Evolutionary conservation across 2,329 filamentous ascomycete species (phyloP).

Genomic region (Phialophora chinensis): DNA sequence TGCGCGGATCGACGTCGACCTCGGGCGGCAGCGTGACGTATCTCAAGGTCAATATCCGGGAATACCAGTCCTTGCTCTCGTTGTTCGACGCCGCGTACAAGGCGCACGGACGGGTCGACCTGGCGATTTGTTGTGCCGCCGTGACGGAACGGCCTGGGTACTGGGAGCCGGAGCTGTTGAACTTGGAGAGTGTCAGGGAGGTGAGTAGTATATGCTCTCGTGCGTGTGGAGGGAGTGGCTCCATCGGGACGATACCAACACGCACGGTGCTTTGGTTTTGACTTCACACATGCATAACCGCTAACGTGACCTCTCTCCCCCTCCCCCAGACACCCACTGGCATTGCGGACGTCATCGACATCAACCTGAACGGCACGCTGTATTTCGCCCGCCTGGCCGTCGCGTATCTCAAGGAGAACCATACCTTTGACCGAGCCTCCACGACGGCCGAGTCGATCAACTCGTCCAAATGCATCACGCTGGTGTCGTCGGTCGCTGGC

Average conservation of each 20-base stretch:
- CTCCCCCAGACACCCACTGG: conserved; percentile 29
- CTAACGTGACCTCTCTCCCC: not conserved
- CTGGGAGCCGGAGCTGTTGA: conserved; percentile 34
- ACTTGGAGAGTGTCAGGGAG: conserved; percentile 33
- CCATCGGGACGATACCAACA: not conserved
- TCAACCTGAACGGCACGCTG: conserved; percentile 50
- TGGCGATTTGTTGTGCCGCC: conserved; percentile 57
- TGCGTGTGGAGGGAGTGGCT: not conserved
- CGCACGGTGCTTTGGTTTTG: not conserved
- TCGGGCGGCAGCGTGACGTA: conserved; percentile 35
- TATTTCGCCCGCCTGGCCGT: conserved; percentile 57
- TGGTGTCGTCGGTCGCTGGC: conserved; percentile 56
- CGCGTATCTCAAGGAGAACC: conserved; percentile 53
- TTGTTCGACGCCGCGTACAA: conserved; percentile 56
- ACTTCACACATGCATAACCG: too few relatives aligned
- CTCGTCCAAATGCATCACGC: conserved; percentile 48
- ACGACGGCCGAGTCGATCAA: conserved; percentile 26
- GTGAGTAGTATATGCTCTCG: not conserved
- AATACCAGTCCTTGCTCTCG: conserved; percentile 53
- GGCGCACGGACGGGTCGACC: conserved; percentile 54
- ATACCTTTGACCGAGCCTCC: conserved; percentile 24
- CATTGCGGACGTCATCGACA: conserved; percentile 42
- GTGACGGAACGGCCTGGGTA: conserved; percentile 48
- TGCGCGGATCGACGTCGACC: conserved; percentile 10
- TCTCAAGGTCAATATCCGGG: conserved; percentile 49